These are phyloP conservation scores for Starmera caribaea DNA, from an alignment of 805 yeast species.

Conservation along the genomic window DNA sequence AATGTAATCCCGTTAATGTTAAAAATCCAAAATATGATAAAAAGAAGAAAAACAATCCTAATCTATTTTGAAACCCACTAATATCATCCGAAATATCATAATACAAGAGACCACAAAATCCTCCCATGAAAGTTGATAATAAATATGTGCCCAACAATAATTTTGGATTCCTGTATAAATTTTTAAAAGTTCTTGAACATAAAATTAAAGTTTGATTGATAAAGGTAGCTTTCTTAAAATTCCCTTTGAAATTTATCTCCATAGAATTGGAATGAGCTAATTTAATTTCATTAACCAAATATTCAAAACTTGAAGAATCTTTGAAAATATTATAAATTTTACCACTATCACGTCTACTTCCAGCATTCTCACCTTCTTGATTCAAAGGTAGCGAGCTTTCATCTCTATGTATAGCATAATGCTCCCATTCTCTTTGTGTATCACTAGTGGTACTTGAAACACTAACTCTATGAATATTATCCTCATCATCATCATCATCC, in stretches of 20 bases:
- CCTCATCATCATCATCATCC: constrained; percentile 18
- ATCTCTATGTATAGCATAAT: constrained; percentile 72
- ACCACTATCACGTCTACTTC: background rate
- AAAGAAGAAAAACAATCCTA: constrained; percentile 87
- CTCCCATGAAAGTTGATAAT: constrained; percentile 65
- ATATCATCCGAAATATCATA: constrained; percentile 80
- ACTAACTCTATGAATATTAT: constrained; percentile 21
- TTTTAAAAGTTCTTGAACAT: constrained; percentile 82
- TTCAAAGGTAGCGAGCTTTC: constrained; percentile 28
- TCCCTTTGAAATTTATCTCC: constrained; percentile 15
- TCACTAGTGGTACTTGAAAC: constrained; percentile 29
- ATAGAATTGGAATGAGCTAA: constrained; percentile 12
- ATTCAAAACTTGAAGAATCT: constrained; percentile 22
- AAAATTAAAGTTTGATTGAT: constrained; percentile 61
- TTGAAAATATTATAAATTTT: constrained; percentile 21
- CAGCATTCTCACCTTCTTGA: constrained; percentile 3
- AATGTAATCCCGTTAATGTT: constrained; percentile 81
- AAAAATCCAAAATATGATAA: constrained; percentile 91
- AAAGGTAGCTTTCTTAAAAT: constrained; percentile 39
- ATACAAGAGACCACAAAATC: constrained; percentile 79
- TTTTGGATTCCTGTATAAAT: constrained; percentile 86
- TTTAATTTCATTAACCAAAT: constrained; percentile 23
- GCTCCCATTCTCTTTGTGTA: constrained; percentile 78
- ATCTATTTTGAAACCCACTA: constrained; percentile 91
- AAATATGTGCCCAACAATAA: constrained; percentile 78